Evolutionary conservation across 129 eudicot genomes (phyloP), one percentile per base, ranked within the genome.

Genomic region (Flaveria brownii): DNA sequence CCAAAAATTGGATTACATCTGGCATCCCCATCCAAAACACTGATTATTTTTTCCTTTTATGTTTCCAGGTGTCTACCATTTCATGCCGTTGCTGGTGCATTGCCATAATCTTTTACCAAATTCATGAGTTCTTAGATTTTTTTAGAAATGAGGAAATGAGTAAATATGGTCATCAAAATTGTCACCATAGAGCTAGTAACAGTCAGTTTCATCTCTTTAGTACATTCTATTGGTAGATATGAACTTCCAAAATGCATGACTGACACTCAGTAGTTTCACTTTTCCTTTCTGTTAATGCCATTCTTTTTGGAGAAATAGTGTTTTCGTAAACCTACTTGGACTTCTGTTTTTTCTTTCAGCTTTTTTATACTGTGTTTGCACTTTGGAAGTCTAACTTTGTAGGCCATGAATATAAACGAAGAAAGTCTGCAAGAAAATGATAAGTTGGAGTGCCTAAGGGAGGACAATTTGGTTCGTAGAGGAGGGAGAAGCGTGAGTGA

Each of bases 141-240:
- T 4, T 22, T 6, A 13, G 55, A 36, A 36, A 36, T 50, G 16
- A 3, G 61, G 9, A 9, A 51, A 8, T 6, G 22, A 26, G 75
- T 71, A 51, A 49, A 71, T 71, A 71, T 51, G 63, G 75, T 50
- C 51, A 71, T 70, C 60, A 49, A 6, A 49, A 33, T 28, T 71
- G 62, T 25, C 75, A 71, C 47, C 59, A 71, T 26, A 70, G 61
- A 70, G 61, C 46, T 47, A 20, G 59, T 25, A 12, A 15, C 60
- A 47, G 5, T 8, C 45, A n/a, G 0, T 25, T 51, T 71, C 26
- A 71, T 50, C 49, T 71, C 33, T 12, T 26, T 41, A n/a, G 75
- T 50, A 71, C 63, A 71, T 51, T 46, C 73, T 51, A 47, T 71
- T 49, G 64, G 64, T 50, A 15, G 63, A 71, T 71, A 50, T 50